Percentiles rank a stretch among this genome's conserved stretches.
Conservation (phyloP, 2,329 filamentous ascomycete genomes). For the Penicillium griseofulvum region DNA sequence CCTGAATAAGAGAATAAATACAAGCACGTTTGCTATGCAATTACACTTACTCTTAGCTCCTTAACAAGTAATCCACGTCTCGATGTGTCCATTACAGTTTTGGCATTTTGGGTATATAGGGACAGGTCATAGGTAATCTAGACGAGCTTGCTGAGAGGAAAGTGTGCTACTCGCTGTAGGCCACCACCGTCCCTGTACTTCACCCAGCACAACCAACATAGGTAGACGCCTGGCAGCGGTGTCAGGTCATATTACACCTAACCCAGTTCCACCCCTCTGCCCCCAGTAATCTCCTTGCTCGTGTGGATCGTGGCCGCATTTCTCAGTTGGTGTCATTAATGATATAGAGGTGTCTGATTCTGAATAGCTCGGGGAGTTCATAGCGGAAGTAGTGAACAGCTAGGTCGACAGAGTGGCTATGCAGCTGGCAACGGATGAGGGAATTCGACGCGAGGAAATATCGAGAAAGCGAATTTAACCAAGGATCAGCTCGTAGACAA, state of each 20-base stretch:
- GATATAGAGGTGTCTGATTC: not conserved
- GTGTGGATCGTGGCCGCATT: not conserved
- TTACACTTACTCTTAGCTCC: too few relatives aligned
- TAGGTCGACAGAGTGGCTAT: not conserved
- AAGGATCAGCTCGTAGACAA: conserved; percentile 75
- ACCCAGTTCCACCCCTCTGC: not conserved
- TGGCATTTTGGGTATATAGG: not conserved
- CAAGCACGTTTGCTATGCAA: not conserved
- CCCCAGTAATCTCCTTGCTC: not conserved
- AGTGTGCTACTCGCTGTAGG: not conserved
- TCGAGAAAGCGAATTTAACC: conserved; percentile 51
- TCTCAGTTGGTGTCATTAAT: not conserved
- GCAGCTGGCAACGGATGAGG: not conserved
- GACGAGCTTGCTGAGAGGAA: not conserved
- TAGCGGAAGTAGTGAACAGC: not conserved
- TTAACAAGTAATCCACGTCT: not conserved
- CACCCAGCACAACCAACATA: not conserved
- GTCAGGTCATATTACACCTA: not conserved
- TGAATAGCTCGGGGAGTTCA: not conserved
- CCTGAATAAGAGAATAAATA: not conserved
- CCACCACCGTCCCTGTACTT: not conserved
- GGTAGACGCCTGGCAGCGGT: not conserved
- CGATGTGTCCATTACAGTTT: not conserved
- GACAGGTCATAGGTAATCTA: not conserved
- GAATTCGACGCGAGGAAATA: not conserved